Base-by-base conservation (phyloP, 1,284 basidiomycete genomes). In the Somion occarium region DNA sequence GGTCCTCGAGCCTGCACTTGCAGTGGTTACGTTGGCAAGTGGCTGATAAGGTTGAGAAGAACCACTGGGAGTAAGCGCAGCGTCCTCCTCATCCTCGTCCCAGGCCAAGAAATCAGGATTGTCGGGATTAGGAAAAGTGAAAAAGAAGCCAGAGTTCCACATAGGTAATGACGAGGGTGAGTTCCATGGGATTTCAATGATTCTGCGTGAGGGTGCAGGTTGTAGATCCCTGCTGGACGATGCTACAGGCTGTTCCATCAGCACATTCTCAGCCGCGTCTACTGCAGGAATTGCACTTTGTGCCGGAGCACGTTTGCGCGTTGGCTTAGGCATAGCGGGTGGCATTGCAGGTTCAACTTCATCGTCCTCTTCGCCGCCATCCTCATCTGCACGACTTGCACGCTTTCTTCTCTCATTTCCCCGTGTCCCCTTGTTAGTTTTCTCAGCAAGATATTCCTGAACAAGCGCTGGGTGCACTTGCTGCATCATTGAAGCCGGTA, bases 401-500 rank as follows among this genome's bases (percentile, higher is more conserved):
- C 30, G 18, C 18, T 49, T 55, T 43, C 46, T 53, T 19, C 54
- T 54, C 44, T 55, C 61, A 26, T 7, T 22, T 7, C 18, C 23
- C 20, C n/a, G 13, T 45, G 44, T 25, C 7, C 49, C 49, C 38
- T 56, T 52, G 27, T 51, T 60, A 12, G 49, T 44, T 41, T 55
- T 51, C 41, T 59, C 61, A 34, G 42, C 56, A 44, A 51, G 48
- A 38, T 52, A 70, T 46, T 56, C 64, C 51, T 69, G 66, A 11
- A 72, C 68, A 15, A 75, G 57, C n/a, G 64, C 64, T 1, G 74
- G 73, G 53, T 73, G 69, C 19, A 76, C 77, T 56, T 74, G 71
- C 37, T 68, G 64, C 45, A 80, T 61, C 55, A 80, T 72, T 30
- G 67, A 69, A 0, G 67, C 73, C 3, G 74, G 70, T 44, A 75